Percentiles rank a stretch among this genome's conserved stretches.
Conservation (phyloP, 75 land plant species). For the Ceratopteris richardii region DNA sequence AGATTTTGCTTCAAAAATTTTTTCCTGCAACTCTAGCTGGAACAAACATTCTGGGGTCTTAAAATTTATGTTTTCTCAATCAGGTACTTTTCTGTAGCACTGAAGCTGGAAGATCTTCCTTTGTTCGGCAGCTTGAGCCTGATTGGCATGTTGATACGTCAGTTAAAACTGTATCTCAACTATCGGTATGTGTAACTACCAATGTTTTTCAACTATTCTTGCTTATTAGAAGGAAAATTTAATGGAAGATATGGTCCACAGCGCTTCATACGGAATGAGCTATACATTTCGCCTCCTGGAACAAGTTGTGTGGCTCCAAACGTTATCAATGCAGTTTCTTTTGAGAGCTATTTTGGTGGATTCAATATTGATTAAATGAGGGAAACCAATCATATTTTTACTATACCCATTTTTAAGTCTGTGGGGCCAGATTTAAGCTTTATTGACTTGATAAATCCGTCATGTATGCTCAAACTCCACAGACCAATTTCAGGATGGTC, state of each 20-base stretch:
- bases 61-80: no score
- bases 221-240: not conserved
- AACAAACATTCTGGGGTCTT: no score
- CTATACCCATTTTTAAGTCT: no score
- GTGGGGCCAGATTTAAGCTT: no score
- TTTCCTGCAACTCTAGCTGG: no score
- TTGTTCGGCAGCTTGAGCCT: slow-evolving; percentile 95
- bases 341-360: slow-evolving; percentile 51
- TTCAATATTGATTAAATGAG: no score
- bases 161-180: slow-evolving; percentile 53
- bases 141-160: slow-evolving; percentile 98
- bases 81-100: slow-evolving; percentile 91
- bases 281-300: slow-evolving; percentile 41
- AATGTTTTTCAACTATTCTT: not conserved
- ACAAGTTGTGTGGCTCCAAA: slow-evolving; percentile 41
- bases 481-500: no score
- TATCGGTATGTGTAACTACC: slow-evolving; percentile 45
- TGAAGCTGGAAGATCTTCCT: slow-evolving; percentile 75
- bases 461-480: no score
- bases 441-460: no score
- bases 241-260: slow-evolving; percentile 12
- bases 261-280: slow-evolving; percentile 71
- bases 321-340: slow-evolving; percentile 40
- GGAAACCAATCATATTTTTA: no score
- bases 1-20: no score